phyloP scores from a whole-genome alignment of 2,329 filamentous ascomycete genomes.

The Microcera coccophila region DNA sequence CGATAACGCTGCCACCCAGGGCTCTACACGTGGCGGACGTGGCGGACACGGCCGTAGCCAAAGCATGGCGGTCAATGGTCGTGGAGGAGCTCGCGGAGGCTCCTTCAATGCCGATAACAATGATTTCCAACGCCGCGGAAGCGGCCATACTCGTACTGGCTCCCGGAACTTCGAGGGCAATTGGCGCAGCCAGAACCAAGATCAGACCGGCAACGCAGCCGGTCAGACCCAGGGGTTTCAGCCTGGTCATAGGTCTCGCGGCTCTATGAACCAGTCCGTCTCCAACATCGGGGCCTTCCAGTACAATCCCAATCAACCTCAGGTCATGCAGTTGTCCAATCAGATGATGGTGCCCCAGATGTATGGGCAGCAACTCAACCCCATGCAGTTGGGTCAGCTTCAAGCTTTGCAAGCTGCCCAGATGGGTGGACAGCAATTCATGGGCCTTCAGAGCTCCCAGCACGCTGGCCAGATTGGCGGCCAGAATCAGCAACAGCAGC shows the following conservation, averaged over 20 bases:
- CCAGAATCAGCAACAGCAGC: constrained; percentile 77
- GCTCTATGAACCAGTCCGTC: constrained; percentile 82
- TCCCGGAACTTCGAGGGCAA: constrained; percentile 98
- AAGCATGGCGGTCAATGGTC: constrained; percentile 77
- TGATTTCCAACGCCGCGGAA: constrained; percentile 74
- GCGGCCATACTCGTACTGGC: constrained; percentile 73
- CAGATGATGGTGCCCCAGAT: constrained; percentile 85
- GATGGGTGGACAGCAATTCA: constrained; percentile 71
- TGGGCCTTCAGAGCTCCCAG: constrained; percentile 65
- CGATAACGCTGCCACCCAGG: constrained; percentile 36
- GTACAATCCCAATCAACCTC: constrained; percentile 75
- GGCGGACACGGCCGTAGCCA: constrained; percentile 74
- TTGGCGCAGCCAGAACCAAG: constrained; percentile 78
- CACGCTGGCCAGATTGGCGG: constrained; percentile 64
- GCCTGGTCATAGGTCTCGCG: constrained; percentile 82
- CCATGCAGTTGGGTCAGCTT: constrained; percentile 82
- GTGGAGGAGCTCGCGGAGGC: constrained; percentile 66
- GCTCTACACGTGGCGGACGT: constrained; percentile 51
- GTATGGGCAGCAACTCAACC: constrained; percentile 84
- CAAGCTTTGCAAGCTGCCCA: constrained; percentile 89
- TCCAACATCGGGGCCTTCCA: constrained; percentile 82
- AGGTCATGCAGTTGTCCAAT: constrained; percentile 79
- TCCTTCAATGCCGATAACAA: constrained; percentile 46
- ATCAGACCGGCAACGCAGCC: constrained; percentile 39
- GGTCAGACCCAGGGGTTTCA: constrained; percentile 73